Evolutionary conservation across 345 rosid genomes (phyloP), one percentile per base, ranked within the genome.

Genomic region (Anastatica hierochuntica): DNA sequence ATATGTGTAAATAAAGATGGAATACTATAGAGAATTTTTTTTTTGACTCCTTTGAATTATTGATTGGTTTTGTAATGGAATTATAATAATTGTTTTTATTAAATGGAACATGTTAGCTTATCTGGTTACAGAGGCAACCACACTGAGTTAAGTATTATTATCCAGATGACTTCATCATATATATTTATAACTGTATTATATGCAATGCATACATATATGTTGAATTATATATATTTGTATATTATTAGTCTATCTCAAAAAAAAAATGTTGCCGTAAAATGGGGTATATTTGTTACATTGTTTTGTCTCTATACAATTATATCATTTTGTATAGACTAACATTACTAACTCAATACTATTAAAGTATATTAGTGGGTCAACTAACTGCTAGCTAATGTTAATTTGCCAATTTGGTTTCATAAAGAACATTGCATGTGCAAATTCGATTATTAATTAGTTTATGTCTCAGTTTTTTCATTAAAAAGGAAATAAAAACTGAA

Each of bases 21-120:
- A n/a, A n/a, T n/a, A n/a, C n/a, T n/a, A n/a, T n/a, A n/a, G n/a
- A n/a, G n/a, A n/a, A n/a, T n/a, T n/a, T n/a, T n/a, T n/a, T n/a
- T n/a, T n/a, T n/a, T n/a, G n/a, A n/a, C n/a, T n/a, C n/a, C n/a
- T n/a, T n/a, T n/a, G n/a, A n/a, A n/a, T n/a, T n/a, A n/a, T n/a
- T n/a, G n/a, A n/a, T n/a, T n/a, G n/a, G n/a, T n/a, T n/a, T n/a
- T n/a, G n/a, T n/a, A n/a, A n/a, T n/a, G n/a, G n/a, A n/a, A n/a
- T n/a, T n/a, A 27, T 34, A 17, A 38, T 47, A 55, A 39, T 55
- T 39, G 56, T 63, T 54, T 54, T 21, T 42, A 59, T 26, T 36
- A 29, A 66, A 30, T 58, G 20, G 55, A 52, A 58, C 66, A 44
- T 57, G 64, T 66, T 60, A 66, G 71, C 66, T 66, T 62, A 40